Conservation (phyloP, 169 alveolate genomes). For the Theileria annulata region DNA sequence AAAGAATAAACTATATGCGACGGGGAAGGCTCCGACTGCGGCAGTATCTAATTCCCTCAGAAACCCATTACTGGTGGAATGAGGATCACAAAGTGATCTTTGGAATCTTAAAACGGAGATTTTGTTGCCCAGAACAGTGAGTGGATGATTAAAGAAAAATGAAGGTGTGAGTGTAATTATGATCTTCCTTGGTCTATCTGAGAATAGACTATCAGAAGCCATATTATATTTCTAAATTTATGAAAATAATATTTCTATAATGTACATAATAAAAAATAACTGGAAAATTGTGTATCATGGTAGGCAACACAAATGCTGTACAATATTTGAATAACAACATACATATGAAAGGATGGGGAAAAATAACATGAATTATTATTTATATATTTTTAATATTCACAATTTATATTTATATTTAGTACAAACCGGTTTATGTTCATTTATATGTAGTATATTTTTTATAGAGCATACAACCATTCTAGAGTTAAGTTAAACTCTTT, state of each 20-base stretch:
- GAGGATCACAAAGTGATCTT: slow-evolving; percentile 23
- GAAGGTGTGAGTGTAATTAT: slow-evolving; percentile 47
- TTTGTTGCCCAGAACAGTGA: slow-evolving; percentile 33
- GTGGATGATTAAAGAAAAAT: slow-evolving; percentile 36
- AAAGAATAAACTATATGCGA: slow-evolving; percentile 18
- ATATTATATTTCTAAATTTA: not conserved
- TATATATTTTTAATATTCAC: not conserved
- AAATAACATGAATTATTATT: not conserved
- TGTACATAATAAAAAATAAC: not conserved
- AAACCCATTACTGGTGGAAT: slow-evolving; percentile 31
- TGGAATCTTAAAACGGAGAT: slow-evolving; percentile 43
- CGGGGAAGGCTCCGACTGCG: slow-evolving; percentile 6
- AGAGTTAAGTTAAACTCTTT: too few species aligned
- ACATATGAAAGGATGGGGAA: not conserved
- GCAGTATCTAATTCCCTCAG: slow-evolving; percentile 6
- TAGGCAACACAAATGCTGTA: not conserved
- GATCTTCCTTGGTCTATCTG: slow-evolving; percentile 26
- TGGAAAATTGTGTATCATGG: not conserved
- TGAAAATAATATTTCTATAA: not conserved
- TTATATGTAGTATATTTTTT: too few species aligned
- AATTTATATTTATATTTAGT: not conserved
- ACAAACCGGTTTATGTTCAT: too few species aligned
- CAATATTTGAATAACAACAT: not conserved
- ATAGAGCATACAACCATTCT: too few species aligned
- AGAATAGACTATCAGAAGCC: not conserved